Evolutionary conservation across 495 filamentous ascomycete genomes (phyloP).

Genomic region (Cladorrhinum samala): DNA sequence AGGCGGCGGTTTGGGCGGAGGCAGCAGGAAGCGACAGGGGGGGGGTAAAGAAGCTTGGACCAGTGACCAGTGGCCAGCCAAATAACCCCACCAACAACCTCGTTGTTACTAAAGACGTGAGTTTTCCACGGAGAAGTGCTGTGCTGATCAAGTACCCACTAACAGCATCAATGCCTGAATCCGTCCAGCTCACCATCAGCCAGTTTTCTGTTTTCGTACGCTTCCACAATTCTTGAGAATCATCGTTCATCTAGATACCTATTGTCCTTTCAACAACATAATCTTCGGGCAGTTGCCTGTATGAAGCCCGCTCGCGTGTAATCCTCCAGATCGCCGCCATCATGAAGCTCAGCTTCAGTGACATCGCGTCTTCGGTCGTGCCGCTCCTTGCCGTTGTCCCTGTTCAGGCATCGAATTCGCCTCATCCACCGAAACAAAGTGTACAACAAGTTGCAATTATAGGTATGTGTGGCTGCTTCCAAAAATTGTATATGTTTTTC

Average conservation of each 20-base stretch:
- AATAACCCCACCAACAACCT: background rate
- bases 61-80: background rate
- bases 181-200: background rate
- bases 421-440: background rate
- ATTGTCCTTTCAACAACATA: too few relatives aligned
- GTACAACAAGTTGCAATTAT: slow-evolving; percentile 41
- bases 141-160: too few relatives aligned
- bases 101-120: background rate
- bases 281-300: too few relatives aligned
- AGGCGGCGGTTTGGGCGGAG: slow-evolving; percentile 20
- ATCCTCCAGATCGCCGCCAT: background rate
- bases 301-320: background rate
- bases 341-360: background rate
- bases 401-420: background rate
- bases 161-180: background rate
- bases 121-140: too few relatives aligned
- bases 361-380: background rate
- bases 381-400: background rate
- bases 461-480: slow-evolving; percentile 22
- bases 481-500: too few relatives aligned
- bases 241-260: too few relatives aligned
- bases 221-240: too few relatives aligned
- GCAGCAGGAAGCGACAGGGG: slow-evolving; percentile 27
- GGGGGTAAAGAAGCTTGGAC: slow-evolving; percentile 25
- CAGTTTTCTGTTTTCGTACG: background rate